phyloP scores from a whole-genome alignment of 495 filamentous ascomycete genomes.

The Poronia punctata region DNA sequence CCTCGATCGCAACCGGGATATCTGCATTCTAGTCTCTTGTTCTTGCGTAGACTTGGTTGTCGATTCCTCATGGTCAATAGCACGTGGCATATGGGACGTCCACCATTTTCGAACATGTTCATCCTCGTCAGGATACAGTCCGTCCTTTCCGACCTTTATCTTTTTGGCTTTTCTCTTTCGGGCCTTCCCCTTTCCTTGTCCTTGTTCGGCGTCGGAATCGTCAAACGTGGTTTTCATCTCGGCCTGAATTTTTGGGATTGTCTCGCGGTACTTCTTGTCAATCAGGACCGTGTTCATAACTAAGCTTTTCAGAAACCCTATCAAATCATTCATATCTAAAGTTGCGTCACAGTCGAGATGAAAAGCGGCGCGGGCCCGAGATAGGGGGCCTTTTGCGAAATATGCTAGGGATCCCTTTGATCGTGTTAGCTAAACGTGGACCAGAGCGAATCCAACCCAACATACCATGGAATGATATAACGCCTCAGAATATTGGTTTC shows the following conservation, averaged over 20 bases:
- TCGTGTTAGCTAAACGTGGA: conserved; percentile 17
- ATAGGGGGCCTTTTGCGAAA: conserved; percentile 91
- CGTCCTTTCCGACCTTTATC: conserved; percentile 67
- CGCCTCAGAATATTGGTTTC: conserved; percentile 74
- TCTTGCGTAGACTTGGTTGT: conserved; percentile 27
- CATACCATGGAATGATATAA: conserved; percentile 83
- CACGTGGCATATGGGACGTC: conserved; percentile 42
- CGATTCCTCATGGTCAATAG: conserved; percentile 22
- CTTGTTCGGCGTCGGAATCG: conserved; percentile 52
- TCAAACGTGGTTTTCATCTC: conserved; percentile 51
- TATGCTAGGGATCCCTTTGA: conserved; percentile 82
- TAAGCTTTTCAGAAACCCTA: conserved; percentile 61
- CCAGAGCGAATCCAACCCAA: neutral
- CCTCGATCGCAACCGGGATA: conserved; percentile 60
- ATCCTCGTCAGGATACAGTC: conserved; percentile 69
- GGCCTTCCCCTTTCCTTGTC: conserved; percentile 26
- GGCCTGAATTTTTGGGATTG: conserved; percentile 59
- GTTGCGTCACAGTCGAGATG: conserved; percentile 48
- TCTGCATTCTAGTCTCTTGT: conserved; percentile 48
- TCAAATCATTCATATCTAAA: conserved; percentile 51
- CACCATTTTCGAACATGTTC: conserved; percentile 77
- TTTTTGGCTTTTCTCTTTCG: conserved; percentile 60
- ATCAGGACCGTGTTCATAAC: conserved; percentile 67
- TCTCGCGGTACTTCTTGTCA: conserved; percentile 82
- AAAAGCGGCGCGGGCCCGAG: conserved; percentile 75